Base-by-base conservation (phyloP, 805 yeast genomes). In the Hanseniaspora lachancei region DNA sequence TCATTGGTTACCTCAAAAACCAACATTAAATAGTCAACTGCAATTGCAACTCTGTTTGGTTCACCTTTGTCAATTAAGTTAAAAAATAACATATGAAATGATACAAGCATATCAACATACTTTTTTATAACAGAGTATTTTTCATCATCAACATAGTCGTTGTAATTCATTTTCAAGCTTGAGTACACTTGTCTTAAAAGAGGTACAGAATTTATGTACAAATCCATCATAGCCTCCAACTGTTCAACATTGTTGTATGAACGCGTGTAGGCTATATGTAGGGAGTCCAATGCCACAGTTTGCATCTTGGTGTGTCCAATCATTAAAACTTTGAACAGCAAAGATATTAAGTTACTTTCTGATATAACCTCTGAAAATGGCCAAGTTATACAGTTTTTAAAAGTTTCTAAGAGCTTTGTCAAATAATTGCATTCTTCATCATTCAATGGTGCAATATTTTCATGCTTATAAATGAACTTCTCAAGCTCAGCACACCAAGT, bases 311-410 rank as follows among this genome's bases (percentile, higher is more conserved):
- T 78, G 62, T 83, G 81, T 34, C 78, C 73, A 8, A 81, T 70
- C 41, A 79, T 69, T 53, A 87, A 71, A 35, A 86, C 76, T 57
- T 69, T 69, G 57, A 88, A 75, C 42, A 93, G 72, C 15, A 83
- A 77, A 42, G 76, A 74, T 61, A 88, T 74, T 9, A 88, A 75
- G 51, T 86, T 80, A 51, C 85, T 81, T 42, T 76, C 71, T 46
- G 82, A 77, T 54, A 91, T 76, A 0, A 89, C 80, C 16, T 78
- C 73, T 2, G 96, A 91, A 52, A 86, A 77, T 8, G 89, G 79
- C 98, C 98, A 93, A 62, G 86, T 89, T 58, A 93, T 75, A 62
- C 95, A 86, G 0, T 95, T 84, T 64, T 93, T 93, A 64, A 91
- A 77, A 5, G 95, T 84, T 59, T 89, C 86, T 41, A 93, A 72